Percentiles rank a stretch among this genome's conserved stretches.
phyloP scores from a whole-genome alignment of 1,284 basidiomycete species.

The Exobasidium rhododendri region DNA sequence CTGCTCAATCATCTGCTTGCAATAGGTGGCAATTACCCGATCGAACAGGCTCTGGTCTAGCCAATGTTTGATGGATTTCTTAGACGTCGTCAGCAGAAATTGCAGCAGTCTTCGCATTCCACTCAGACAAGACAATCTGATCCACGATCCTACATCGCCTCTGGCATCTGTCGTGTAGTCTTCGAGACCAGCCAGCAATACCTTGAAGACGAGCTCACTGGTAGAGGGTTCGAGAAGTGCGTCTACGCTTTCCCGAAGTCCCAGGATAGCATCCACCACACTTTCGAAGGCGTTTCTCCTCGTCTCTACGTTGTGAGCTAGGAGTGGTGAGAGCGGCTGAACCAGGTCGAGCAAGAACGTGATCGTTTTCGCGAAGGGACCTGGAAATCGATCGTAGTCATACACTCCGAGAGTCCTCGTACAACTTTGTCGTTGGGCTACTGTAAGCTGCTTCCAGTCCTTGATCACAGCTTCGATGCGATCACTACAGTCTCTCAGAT shows the following conservation, averaged over 20 bases:
- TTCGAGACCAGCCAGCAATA: constrained; percentile 65
- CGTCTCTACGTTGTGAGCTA: constrained; percentile 61
- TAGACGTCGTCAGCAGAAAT: constrained; percentile 11
- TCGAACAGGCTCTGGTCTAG: constrained; percentile 21
- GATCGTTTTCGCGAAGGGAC: constrained; percentile 27
- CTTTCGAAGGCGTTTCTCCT: constrained; percentile 63
- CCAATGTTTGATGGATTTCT: neutral
- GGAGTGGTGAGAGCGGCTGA: neutral
- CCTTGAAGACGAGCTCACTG: constrained; percentile 15
- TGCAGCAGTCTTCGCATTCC: constrained; percentile 58
- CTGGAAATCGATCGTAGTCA: constrained; percentile 61
- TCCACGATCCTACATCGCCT: constrained; percentile 96
- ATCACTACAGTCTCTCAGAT: constrained; percentile 62
- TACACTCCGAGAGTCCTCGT: constrained; percentile 72
- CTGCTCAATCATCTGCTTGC: constrained; percentile 86
- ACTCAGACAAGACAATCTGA: constrained; percentile 71
- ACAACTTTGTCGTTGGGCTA: constrained; percentile 71
- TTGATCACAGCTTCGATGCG: constrained; percentile 53
- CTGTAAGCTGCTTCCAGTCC: constrained; percentile 64
- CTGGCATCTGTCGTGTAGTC: constrained; percentile 92
- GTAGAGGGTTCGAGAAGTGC: neutral
- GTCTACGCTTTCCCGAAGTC: neutral
- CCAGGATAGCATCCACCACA: neutral
- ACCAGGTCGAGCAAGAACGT: constrained; percentile 15
- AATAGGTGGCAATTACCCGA: constrained; percentile 60